Evolutionary conservation across 2,329 filamentous ascomycete species (phyloP).

Genomic region (Pyrenophora seminiperda): DNA sequence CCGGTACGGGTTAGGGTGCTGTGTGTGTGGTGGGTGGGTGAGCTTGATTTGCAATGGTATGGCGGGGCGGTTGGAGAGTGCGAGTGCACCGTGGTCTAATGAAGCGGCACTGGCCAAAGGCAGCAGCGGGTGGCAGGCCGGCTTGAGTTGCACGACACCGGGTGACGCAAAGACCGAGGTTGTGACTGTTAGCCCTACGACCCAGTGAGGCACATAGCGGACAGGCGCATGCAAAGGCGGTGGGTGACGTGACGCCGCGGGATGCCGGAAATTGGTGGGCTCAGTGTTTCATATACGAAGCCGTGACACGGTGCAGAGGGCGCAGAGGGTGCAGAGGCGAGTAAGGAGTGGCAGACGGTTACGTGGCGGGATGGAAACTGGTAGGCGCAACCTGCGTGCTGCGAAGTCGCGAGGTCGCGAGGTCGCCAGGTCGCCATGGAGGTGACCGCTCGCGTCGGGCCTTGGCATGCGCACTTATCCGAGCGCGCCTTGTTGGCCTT

Average conservation of each 20-base stretch:
- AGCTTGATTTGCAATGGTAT: slow-evolving; percentile 13
- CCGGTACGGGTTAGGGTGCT: too few species aligned
- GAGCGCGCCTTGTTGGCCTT: slow-evolving; percentile 14
- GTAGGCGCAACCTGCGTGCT: too few species aligned
- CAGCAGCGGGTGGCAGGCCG: slow-evolving; percentile 27
- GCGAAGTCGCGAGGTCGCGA: slow-evolving; percentile 24
- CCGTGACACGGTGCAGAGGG: neutral
- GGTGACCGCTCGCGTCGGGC: slow-evolving; percentile 15
- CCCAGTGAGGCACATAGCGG: slow-evolving; percentile 37
- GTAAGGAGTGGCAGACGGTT: neutral
- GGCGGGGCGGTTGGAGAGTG: slow-evolving; percentile 15
- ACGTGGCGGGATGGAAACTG: slow-evolving; percentile 4
- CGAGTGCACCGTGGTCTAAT: slow-evolving; percentile 15
- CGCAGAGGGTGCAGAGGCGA: neutral
- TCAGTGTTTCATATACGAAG: neutral
- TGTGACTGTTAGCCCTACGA: slow-evolving; percentile 41
- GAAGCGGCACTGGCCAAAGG: slow-evolving; percentile 16
- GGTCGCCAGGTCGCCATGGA: slow-evolving; percentile 26
- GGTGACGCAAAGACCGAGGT: slow-evolving; percentile 34
- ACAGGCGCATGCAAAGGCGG: slow-evolving; percentile 31
- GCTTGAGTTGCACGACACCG: slow-evolving; percentile 32
- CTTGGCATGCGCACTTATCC: slow-evolving; percentile 21
- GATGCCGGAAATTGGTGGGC: neutral
- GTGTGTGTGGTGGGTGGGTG: slow-evolving; percentile 14
- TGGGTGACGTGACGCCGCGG: slow-evolving; percentile 7